Conservation (phyloP, 108 stramenopile species). For the Stephanodiscus triporus region DNA sequence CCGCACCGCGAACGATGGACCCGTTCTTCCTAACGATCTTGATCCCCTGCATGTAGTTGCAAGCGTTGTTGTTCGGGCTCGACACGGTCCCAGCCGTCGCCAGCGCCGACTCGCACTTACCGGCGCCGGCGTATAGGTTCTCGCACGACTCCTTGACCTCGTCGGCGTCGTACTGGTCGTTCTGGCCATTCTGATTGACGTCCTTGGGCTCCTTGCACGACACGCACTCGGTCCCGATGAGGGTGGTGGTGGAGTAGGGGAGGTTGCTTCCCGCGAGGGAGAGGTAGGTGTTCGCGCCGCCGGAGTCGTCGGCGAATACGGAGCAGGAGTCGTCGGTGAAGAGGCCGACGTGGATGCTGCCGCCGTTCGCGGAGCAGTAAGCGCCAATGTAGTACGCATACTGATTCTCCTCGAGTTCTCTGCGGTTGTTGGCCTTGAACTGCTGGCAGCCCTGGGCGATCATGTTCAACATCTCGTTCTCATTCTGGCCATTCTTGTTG, state of each 20-base stretch:
- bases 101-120: conserved; percentile 81
- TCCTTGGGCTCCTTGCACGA: conserved; percentile 60
- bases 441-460: conserved; percentile 43
- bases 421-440: conserved; percentile 34
- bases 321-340: conserved; percentile 84
- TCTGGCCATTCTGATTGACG: conserved; percentile 35
- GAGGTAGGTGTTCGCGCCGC: conserved; percentile 51
- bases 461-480: conserved; percentile 44
- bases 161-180: conserved; percentile 56
- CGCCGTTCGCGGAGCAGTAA: conserved; percentile 84
- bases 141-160: conserved; percentile 71
- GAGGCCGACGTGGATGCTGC: conserved; percentile 70
- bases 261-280: conserved; percentile 50
- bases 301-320: conserved; percentile 55
- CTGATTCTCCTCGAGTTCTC: too few relatives aligned
- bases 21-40: conserved; percentile 77
- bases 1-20: conserved; percentile 41
- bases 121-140: conserved; percentile 61
- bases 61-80: conserved; percentile 69
- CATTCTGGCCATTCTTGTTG: conserved; percentile 22
- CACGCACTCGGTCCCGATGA: conserved; percentile 73
- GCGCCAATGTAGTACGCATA: conserved; percentile 71
- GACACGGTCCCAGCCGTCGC: conserved; percentile 6
- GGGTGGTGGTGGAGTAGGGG: conserved; percentile 59
- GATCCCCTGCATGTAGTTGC: conserved; percentile 86